phyloP scores from a whole-genome alignment of 306 rosid genomes.

The Trifolium subterraneum region DNA sequence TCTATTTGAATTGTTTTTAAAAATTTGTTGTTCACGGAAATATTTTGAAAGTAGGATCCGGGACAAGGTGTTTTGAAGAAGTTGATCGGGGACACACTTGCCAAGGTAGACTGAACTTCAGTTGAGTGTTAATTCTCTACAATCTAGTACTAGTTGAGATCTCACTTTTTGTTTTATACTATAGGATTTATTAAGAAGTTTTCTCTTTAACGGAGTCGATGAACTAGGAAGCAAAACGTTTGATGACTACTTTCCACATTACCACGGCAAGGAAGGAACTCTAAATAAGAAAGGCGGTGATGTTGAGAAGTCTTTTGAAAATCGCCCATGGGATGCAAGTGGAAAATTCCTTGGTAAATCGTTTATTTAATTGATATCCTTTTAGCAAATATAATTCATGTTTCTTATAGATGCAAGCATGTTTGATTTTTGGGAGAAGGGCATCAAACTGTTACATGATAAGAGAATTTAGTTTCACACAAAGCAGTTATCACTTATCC shows the following conservation, averaged over 20 bases:
- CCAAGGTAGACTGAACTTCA: constrained; percentile 61
- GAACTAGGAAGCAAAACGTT: constrained; percentile 80
- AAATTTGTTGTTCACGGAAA: constrained; percentile 12
- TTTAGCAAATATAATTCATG: too few species aligned
- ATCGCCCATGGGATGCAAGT: constrained; percentile 76
- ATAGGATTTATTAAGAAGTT: constrained; percentile 77
- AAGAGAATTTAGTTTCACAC: too few species aligned
- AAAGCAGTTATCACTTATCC: too few species aligned
- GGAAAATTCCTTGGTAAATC: constrained; percentile 69
- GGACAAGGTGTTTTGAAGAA: constrained; percentile 77
- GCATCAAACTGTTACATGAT: too few species aligned
- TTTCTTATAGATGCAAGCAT: too few species aligned
- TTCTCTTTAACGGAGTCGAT: constrained; percentile 81
- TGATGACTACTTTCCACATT: constrained; percentile 76
- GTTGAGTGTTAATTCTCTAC: background rate
- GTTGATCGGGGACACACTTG: constrained; percentile 66
- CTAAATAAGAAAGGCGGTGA: constrained; percentile 55
- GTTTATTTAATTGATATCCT: background rate
- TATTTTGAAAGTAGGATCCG: constrained; percentile 72
- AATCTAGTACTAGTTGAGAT: constrained; percentile 22
- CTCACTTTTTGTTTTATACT: constrained; percentile 33
- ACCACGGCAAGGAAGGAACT: constrained; percentile 57
- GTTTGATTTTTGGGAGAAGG: too few species aligned
- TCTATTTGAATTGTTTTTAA: background rate
- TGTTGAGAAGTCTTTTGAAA: constrained; percentile 71